Base-by-base conservation (phyloP, 1,139 yeast genomes). In the Groenewaldozyma sp. region DNA sequence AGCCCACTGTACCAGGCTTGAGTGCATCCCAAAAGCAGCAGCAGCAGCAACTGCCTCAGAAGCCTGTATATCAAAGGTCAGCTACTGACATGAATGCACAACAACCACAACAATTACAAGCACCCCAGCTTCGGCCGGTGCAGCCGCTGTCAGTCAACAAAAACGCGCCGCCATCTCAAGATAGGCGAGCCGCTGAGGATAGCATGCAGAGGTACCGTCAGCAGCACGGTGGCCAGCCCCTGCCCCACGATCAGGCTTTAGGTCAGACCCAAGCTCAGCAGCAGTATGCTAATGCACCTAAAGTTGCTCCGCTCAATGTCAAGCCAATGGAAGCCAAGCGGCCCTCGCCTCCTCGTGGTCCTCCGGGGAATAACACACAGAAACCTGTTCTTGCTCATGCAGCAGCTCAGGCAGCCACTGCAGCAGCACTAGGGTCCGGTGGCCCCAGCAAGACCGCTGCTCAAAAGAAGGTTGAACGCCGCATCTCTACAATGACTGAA, bases 401-500 rank as follows among this genome's bases (percentile, higher is more conserved):
- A 49, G 50, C 39, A 42, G 46, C 43, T 43, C 52, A 38, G 46
- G 51, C 38, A 20, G 41, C 43, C n/a, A 37, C 43, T 28, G 34
- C 28, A 4, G 38, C 38, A 3, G 39, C 38, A 14, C 28, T 28
- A 21, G 55, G 57, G 10, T 42, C 40, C 21, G 43, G 28, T 17
- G 45, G 40, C 14, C 35, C 41, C 20, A 42, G 45, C 20, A 47
- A 48, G 40, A n/a, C n/a, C n/a, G 41, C 42, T 31, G 43, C 46
- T 26, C 43, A 42, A 28, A 49, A 48, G 22, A 44, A 62, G 63
- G 59, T 74, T 66, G 77, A 78, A 73, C 76, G 68, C 64, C 74
- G 74, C 51, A 65, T 76, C 48, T 78, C 84, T 31, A 77, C 82
- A 39, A 73, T 88, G 74, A 80, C 82, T 31, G 95, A 91, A 50